A percentile compares a stretch with the other conserved stretches of the same genome.
These are phyloP conservation scores for Thuja plicata DNA, from an alignment of 83 land plant genomes.

Conservation along the genomic window DNA sequence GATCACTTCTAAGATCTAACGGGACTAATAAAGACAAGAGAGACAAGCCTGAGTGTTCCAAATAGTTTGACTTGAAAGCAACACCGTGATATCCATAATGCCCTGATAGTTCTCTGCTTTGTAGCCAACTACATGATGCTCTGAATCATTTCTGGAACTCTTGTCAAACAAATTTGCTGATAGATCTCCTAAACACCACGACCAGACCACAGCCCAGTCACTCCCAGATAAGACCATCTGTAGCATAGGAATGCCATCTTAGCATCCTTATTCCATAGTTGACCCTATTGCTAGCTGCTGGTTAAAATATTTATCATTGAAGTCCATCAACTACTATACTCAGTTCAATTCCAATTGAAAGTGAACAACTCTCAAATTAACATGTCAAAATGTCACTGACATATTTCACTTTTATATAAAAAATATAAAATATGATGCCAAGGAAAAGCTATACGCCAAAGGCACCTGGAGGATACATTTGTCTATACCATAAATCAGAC, in stretches of 20 bases:
- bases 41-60: background rate
- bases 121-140: background rate
- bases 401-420: background rate
- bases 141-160: background rate
- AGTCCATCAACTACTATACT: background rate
- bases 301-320: background rate
- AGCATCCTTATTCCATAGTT: background rate
- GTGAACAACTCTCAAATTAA: background rate
- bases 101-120: background rate
- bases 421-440: background rate
- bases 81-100: background rate
- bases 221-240: background rate
- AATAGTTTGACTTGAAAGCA: background rate
- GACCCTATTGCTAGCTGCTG: background rate
- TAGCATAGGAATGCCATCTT: background rate
- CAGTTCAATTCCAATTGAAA: background rate
- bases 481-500: background rate
- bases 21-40: background rate
- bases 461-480: background rate
- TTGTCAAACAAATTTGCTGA: background rate
- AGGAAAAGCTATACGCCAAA: background rate
- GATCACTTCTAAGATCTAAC: background rate
- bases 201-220: background rate
- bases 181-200: background rate
- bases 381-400: background rate